These are phyloP conservation scores for Rhizopus arrhizus DNA, from an alignment of 371 early-diverging fungal genomes.

Conservation along the genomic window DNA sequence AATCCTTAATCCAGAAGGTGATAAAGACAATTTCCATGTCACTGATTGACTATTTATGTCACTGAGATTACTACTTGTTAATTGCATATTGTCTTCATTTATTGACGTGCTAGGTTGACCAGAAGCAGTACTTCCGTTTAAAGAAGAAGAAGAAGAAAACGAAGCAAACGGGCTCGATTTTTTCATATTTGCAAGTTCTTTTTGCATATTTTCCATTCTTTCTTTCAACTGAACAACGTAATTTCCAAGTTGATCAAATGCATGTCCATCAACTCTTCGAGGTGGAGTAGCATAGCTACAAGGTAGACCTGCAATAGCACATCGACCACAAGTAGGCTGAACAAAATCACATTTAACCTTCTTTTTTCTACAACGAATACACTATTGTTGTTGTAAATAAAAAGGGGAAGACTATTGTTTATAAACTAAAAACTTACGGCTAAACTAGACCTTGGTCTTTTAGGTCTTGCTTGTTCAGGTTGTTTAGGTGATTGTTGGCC, in stretches of 20 bases:
- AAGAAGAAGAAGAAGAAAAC: neutral
- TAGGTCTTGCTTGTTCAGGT: slow-evolving; percentile 47
- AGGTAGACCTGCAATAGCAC: slow-evolving; percentile 52
- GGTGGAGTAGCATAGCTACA: slow-evolving; percentile 58
- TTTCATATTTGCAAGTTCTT: slow-evolving; percentile 55
- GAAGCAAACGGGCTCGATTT: slow-evolving; percentile 44
- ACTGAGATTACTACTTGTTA: slow-evolving; percentile 7
- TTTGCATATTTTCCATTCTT: slow-evolving; percentile 53
- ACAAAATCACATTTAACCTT: slow-evolving; percentile 67
- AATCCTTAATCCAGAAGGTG: slow-evolving; percentile 50
- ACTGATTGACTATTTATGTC: slow-evolving; percentile 32
- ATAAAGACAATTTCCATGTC: slow-evolving; percentile 53
- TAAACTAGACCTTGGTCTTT: slow-evolving; percentile 50
- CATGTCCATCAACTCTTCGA: slow-evolving; percentile 59
- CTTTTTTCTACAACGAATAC: slow-evolving; percentile 60
- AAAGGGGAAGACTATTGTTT: slow-evolving; percentile 2
- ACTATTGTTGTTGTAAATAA: slow-evolving; percentile 21
- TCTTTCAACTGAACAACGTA: slow-evolving; percentile 55
- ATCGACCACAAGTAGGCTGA: slow-evolving; percentile 65
- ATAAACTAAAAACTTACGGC: slow-evolving; percentile 35
- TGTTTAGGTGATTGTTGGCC: slow-evolving; percentile 33
- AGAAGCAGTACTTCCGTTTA: neutral
- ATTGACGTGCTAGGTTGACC: neutral
- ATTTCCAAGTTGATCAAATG: slow-evolving; percentile 57
- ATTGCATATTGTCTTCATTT: slow-evolving; percentile 8